Evolutionary conservation across 257 asterid genomes (phyloP).

Genomic region (Solanum corneliomulleri): DNA sequence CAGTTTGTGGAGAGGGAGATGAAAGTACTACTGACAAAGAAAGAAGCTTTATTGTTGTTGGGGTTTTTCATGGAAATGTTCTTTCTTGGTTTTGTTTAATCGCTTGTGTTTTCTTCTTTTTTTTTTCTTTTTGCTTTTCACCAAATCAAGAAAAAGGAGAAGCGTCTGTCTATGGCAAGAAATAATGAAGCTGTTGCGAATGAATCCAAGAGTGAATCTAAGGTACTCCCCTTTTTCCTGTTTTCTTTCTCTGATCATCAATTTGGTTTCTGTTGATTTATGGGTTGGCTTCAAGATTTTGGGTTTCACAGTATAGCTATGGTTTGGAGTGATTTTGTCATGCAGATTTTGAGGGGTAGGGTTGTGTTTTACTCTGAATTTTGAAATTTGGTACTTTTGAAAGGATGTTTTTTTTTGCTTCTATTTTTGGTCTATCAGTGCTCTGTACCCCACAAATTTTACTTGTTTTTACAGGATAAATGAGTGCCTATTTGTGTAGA

Average conservation of each 20-base stretch:
- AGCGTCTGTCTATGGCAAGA: neutral
- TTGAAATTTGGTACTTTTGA: neutral
- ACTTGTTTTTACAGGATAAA: neutral
- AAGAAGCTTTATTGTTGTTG: neutral
- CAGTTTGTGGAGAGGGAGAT: neutral
- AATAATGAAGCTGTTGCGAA: conserved; percentile 1
- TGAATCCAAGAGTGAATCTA: conserved; percentile 11
- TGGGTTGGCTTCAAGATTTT: neutral
- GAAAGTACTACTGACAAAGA: neutral
- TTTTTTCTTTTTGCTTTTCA: neutral
- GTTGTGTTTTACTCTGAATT: neutral
- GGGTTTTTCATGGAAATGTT: neutral
- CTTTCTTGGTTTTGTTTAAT: neutral
- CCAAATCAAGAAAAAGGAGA: neutral
- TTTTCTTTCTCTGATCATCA: neutral
- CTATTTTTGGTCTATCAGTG: neutral
- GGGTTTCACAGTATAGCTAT: neutral
- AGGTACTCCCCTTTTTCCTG: neutral
- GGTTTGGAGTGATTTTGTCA: neutral
- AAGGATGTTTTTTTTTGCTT: neutral
- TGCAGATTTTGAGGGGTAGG: neutral
- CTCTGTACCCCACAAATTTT: neutral
- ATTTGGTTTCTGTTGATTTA: neutral
- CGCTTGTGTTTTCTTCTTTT: neutral
- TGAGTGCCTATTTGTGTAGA: neutral